These are phyloP conservation scores for Rugosomyces carneus DNA, from an alignment of 1,284 basidiomycete genomes.

Conservation along the genomic window DNA sequence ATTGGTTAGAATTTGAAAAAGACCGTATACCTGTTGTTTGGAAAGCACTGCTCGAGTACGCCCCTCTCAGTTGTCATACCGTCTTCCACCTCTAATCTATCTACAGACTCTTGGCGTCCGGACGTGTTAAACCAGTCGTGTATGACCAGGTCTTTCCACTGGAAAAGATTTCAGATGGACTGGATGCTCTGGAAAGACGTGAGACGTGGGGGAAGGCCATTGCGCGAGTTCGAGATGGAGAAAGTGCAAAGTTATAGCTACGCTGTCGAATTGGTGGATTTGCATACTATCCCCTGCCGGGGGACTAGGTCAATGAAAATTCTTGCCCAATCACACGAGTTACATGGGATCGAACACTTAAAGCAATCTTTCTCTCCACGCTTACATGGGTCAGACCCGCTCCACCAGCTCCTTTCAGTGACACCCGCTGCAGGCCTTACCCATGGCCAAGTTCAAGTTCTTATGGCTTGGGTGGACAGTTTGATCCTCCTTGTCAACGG, in stretches of 20 bases:
- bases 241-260: slow-evolving; percentile 20
- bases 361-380: too few relatives aligned
- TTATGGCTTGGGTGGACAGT: too few relatives aligned
- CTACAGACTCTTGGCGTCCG: slow-evolving; percentile 59
- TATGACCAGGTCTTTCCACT: slow-evolving; percentile 69
- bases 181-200: slow-evolving; percentile 69
- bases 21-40: slow-evolving; percentile 65
- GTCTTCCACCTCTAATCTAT: background rate
- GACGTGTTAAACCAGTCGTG: slow-evolving; percentile 64
- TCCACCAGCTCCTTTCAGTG: too few relatives aligned
- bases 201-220: slow-evolving; percentile 94
- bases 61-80: slow-evolving; percentile 9
- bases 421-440: too few relatives aligned
- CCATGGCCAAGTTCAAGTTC: too few relatives aligned
- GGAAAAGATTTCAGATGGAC: slow-evolving; percentile 54
- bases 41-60: slow-evolving; percentile 65
- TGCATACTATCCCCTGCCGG: too few relatives aligned
- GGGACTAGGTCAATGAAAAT: too few relatives aligned
- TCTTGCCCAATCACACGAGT: too few relatives aligned
- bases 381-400: too few relatives aligned
- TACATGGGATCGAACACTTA: too few relatives aligned
- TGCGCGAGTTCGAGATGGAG: slow-evolving; percentile 49
- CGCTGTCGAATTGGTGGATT: too few relatives aligned
- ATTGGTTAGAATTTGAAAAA: slow-evolving; percentile 56
- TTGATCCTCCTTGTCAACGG: too few relatives aligned